Evolutionary conservation across 352 stramenopile species (phyloP).

Genomic region (Pythium sukuiense): DNA sequence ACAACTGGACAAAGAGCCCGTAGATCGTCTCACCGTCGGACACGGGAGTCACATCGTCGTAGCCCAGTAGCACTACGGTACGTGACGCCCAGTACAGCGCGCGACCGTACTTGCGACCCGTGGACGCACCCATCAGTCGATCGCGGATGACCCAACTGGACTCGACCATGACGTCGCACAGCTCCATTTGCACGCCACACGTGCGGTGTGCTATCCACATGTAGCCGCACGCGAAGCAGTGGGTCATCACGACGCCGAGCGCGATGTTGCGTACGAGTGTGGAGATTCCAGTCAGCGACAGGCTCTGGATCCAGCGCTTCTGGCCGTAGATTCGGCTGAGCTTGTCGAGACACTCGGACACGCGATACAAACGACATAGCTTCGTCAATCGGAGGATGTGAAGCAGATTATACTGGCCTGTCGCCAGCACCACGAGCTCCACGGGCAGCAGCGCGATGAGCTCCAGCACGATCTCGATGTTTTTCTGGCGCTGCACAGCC

Average conservation of each 20-base stretch:
- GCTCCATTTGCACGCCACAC: slow-evolving; percentile 54
- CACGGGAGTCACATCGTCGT: slow-evolving; percentile 65
- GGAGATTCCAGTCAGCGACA: slow-evolving; percentile 63
- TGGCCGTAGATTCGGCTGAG: slow-evolving; percentile 57
- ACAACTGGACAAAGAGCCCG: slow-evolving; percentile 41
- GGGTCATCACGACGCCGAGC: slow-evolving; percentile 34
- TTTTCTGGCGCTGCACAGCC: slow-evolving; percentile 21
- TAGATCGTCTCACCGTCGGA: slow-evolving; percentile 59
- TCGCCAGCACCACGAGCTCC: slow-evolving; percentile 46
- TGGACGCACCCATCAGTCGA: slow-evolving; percentile 40
- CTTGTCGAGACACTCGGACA: slow-evolving; percentile 38
- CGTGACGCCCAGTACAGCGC: slow-evolving; percentile 62
- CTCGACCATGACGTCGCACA: slow-evolving; percentile 42
- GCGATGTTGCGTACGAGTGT: slow-evolving; percentile 45
- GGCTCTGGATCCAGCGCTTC: slow-evolving; percentile 39
- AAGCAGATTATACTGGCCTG: slow-evolving; percentile 45
- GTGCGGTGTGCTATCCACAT: slow-evolving; percentile 62
- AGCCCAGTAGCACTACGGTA: slow-evolving; percentile 60
- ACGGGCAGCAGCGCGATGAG: slow-evolving; percentile 49
- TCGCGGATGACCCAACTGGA: slow-evolving; percentile 67
- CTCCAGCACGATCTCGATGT: slow-evolving; percentile 50
- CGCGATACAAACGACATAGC: slow-evolving; percentile 51
- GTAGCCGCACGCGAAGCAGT: slow-evolving; percentile 70
- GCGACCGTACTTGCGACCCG: slow-evolving; percentile 50
- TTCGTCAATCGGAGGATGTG: slow-evolving; percentile 67